Percentiles rank a stretch among this genome's conserved stretches.
Evolutionary conservation across 2,329 filamentous ascomycete species (phyloP).

Genomic region (Geosmithia morbida): DNA sequence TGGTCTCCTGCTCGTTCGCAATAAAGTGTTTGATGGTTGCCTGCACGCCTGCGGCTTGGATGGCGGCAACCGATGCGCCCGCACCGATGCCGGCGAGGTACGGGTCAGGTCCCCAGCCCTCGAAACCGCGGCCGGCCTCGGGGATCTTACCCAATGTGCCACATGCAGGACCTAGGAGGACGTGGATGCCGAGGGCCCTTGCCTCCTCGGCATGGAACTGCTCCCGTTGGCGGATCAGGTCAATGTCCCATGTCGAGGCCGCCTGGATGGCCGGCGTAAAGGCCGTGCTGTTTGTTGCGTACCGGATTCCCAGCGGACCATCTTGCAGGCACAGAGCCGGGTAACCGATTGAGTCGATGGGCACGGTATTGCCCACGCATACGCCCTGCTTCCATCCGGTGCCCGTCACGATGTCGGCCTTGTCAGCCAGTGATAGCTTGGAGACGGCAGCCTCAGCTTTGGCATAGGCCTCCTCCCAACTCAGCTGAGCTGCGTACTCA

Average conservation of each 20-base stretch:
- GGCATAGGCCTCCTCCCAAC: slow-evolving; percentile 54
- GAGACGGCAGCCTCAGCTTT: slow-evolving; percentile 55
- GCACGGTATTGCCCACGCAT: slow-evolving; percentile 49
- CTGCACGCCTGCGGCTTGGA: slow-evolving; percentile 34
- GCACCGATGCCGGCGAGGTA: slow-evolving; percentile 54
- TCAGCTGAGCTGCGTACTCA: neutral
- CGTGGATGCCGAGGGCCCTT: slow-evolving; percentile 55
- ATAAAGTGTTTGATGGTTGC: slow-evolving; percentile 47
- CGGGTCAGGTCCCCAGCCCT: slow-evolving; percentile 68
- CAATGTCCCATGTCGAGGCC: slow-evolving; percentile 66
- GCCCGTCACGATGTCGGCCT: slow-evolving; percentile 67
- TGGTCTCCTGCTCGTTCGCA: slow-evolving; percentile 54
- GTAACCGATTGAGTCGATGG: slow-evolving; percentile 44
- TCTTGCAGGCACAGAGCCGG: slow-evolving; percentile 69
- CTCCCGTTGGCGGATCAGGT: slow-evolving; percentile 58
- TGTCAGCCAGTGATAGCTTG: slow-evolving; percentile 59
- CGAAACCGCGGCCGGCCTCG: slow-evolving; percentile 67
- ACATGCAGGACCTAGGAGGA: slow-evolving; percentile 61
- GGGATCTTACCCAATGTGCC: slow-evolving; percentile 64
- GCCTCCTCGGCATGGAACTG: slow-evolving; percentile 56
- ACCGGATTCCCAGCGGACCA: slow-evolving; percentile 63
- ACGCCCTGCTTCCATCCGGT: slow-evolving; percentile 42
- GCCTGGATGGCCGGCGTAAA: slow-evolving; percentile 71
- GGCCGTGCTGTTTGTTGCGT: slow-evolving; percentile 50
- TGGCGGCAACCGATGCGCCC: slow-evolving; percentile 45